Percentiles rank a stretch among this genome's conserved stretches.
Conservation (phyloP, 495 filamentous ascomycete species). For the Aspergillus ostianus region DNA sequence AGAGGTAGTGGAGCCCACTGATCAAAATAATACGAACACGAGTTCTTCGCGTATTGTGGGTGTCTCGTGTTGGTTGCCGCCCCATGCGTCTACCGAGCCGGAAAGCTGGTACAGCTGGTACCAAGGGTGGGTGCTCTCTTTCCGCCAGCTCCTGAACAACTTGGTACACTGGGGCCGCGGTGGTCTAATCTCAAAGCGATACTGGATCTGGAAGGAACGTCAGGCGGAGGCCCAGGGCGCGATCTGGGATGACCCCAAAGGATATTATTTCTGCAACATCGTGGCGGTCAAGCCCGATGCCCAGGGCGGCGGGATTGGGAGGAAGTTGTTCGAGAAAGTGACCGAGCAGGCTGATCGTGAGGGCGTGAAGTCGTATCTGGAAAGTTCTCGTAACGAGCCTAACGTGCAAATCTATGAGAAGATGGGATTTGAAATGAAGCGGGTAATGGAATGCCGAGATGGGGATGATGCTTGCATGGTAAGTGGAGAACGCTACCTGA, state of each 20-base stretch:
- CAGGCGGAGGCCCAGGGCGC: conserved; percentile 42
- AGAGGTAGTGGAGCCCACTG: conserved; percentile 8
- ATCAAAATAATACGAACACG: background rate
- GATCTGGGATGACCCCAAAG: conserved; percentile 43
- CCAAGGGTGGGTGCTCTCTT: conserved; percentile 57
- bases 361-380: conserved; percentile 60
- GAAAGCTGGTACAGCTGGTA: conserved; percentile 57
- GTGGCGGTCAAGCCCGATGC: conserved; percentile 59
- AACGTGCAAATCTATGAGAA: conserved; percentile 66
- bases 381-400: conserved; percentile 59
- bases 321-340: conserved; percentile 56
- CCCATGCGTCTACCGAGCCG: conserved; percentile 37
- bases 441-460: conserved; percentile 62
- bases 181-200: conserved; percentile 60
- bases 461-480: conserved; percentile 48
- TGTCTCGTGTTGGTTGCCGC: conserved; percentile 63
- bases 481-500: conserved; percentile 13
- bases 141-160: conserved; percentile 60
- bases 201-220: conserved; percentile 55
- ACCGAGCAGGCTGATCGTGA: conserved; percentile 57
- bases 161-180: conserved; percentile 58
- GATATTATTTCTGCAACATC: conserved; percentile 72
- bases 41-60: conserved; percentile 48
- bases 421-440: conserved; percentile 61
- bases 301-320: conserved; percentile 61